Percentiles rank a stretch among this genome's conserved stretches.
Evolutionary conservation across 2,329 filamentous ascomycete species (phyloP).

Genomic region (Leptosphaerulina australis): DNA sequence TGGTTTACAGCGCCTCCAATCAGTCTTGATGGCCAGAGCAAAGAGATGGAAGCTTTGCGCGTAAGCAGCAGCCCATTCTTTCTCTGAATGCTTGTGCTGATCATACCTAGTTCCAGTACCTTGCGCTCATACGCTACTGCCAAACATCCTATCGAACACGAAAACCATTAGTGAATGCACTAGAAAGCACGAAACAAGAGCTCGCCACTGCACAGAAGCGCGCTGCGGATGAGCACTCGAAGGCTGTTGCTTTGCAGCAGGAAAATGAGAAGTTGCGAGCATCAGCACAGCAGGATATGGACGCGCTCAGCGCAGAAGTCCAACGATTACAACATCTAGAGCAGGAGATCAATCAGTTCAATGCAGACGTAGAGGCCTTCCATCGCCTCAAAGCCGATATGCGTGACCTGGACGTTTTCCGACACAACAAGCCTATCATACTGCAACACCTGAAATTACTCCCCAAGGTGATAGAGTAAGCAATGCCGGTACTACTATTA

Average conservation of each 20-base stretch:
- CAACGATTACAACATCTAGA: constrained; percentile 28
- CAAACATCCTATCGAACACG: constrained; percentile 28
- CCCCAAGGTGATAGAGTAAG: constrained; percentile 38
- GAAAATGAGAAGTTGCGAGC: constrained; percentile 27
- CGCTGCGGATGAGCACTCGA: constrained; percentile 44
- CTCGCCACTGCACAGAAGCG: constrained; percentile 40
- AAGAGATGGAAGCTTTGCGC: constrained; percentile 52
- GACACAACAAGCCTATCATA: constrained; percentile 32
- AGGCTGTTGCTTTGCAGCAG: constrained; percentile 34
- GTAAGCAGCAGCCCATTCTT: constrained; percentile 32
- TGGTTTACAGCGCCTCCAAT: constrained; percentile 56
- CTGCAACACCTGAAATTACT: constrained; percentile 37
- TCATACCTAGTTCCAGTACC: constrained; percentile 55
- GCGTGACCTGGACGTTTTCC: constrained; percentile 29
- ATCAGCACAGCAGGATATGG: constrained; percentile 9
- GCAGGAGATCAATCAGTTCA: constrained; percentile 24
- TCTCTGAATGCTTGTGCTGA: constrained; percentile 14
- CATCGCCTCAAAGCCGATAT: constrained; percentile 24
- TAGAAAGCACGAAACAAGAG: constrained; percentile 30
- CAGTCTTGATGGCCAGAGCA: constrained; percentile 45
- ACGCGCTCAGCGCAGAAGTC: constrained; percentile 22
- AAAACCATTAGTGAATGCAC: constrained; percentile 24
- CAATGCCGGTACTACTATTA: neutral
- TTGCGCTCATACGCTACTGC: constrained; percentile 37
- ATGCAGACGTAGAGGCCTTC: constrained; percentile 8